These are phyloP conservation scores for Rosa multiflora DNA, from an alignment of 306 rosid genomes.

Conservation along the genomic window DNA sequence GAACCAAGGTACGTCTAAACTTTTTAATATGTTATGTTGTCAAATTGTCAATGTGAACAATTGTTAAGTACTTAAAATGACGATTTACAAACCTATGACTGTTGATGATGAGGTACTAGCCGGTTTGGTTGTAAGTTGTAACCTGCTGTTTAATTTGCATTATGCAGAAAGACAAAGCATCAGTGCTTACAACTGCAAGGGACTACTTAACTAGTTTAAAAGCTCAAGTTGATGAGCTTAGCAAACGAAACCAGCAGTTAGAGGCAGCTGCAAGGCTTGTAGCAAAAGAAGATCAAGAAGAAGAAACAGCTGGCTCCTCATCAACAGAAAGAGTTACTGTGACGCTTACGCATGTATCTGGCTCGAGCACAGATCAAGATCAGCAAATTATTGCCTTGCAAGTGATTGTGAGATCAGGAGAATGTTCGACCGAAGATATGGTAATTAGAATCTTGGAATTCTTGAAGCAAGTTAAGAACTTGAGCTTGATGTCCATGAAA, in stretches of 20 bases:
- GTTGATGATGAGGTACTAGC: neutral
- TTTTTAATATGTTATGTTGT: neutral
- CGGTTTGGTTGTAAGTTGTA: neutral
- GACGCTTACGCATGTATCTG: conserved; percentile 38
- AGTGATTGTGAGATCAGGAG: conserved; percentile 48
- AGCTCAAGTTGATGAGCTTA: conserved; percentile 55
- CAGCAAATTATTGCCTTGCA: conserved; percentile 51
- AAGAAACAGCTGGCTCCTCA: neutral
- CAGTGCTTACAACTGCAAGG: conserved; percentile 65
- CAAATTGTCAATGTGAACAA: neutral
- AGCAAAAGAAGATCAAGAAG: conserved; percentile 6
- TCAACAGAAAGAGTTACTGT: conserved; percentile 47
- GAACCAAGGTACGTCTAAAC: conserved; percentile 61
- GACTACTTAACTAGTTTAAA: conserved; percentile 54
- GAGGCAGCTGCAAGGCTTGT: conserved; percentile 28
- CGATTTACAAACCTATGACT: neutral
- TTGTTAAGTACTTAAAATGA: neutral
- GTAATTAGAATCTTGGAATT: conserved; percentile 62
- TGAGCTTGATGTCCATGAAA: conserved; percentile 61
- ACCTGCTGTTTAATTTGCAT: neutral
- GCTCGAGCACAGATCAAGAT: conserved; percentile 46
- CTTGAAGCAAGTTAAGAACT: conserved; percentile 43
- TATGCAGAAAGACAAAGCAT: conserved; percentile 77
- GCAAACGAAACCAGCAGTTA: conserved; percentile 46
- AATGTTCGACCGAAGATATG: conserved; percentile 41